A percentile compares a stretch with the other conserved stretches of the same genome.
Conservation (phyloP, 2,329 filamentous ascomycete species). For the Blumeriella jaapii region DNA sequence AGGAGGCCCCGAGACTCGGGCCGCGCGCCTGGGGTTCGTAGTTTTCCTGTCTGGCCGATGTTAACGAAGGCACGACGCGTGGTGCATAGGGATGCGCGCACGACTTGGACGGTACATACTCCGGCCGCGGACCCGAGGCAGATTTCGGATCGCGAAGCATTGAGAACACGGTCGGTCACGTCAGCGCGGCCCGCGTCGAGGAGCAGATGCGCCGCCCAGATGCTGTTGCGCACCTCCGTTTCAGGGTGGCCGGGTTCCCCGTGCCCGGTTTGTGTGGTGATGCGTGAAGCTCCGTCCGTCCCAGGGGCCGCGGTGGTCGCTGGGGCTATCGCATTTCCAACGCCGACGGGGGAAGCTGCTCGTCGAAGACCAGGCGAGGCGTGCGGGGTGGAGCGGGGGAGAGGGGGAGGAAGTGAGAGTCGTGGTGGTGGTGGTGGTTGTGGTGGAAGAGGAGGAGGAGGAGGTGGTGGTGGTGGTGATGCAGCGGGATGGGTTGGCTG, state of each 20-base stretch:
- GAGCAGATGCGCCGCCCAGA: too few relatives aligned
- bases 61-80: slow-evolving; percentile 4
- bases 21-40: slow-evolving; percentile 15
- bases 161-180: too few relatives aligned
- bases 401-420: too few relatives aligned
- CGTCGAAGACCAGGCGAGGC: too few relatives aligned
- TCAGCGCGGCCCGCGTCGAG: too few relatives aligned
- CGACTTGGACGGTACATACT: slow-evolving; percentile 43
- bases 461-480: too few relatives aligned
- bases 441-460: too few relatives aligned
- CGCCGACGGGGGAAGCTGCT: slow-evolving; percentile 1
- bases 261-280: not conserved
- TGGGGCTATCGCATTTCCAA: slow-evolving; percentile 26
- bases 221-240: too few relatives aligned
- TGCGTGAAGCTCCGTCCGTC: slow-evolving; percentile 21
- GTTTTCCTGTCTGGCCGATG: slow-evolving; percentile 22
- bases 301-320: slow-evolving; percentile 23
- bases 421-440: too few relatives aligned
- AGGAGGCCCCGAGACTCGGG: slow-evolving; percentile 50
- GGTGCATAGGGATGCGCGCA: slow-evolving; percentile 29
- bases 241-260: too few relatives aligned
- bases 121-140: slow-evolving; percentile 48
- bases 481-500: too few relatives aligned
- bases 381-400: too few relatives aligned
- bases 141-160: slow-evolving; percentile 45